A percentile compares a stretch with the other conserved stretches of the same genome.
Evolutionary conservation across 2,329 filamentous ascomycete species (phyloP).

Genomic region (Gliomastix tumulicola): DNA sequence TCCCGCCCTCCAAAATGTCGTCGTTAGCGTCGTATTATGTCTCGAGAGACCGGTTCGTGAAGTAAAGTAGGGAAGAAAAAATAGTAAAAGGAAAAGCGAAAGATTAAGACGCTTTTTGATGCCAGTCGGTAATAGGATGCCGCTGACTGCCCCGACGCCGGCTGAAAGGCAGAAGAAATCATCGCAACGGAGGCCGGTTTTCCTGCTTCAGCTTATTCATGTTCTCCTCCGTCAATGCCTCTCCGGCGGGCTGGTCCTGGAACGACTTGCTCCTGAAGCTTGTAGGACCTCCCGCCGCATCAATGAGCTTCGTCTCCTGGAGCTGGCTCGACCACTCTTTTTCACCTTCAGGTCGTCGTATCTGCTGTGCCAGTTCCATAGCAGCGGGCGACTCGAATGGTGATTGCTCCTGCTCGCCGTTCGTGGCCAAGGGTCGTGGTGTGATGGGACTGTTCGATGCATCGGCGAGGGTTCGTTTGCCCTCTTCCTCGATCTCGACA

Average conservation of each 20-base stretch:
- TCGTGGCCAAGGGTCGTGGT: constrained; percentile 29
- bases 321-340: constrained; percentile 33
- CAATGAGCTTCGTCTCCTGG: constrained; percentile 39
- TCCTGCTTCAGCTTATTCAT: constrained; percentile 37
- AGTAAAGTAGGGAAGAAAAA: too few relatives aligned
- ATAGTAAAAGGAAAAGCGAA: too few relatives aligned
- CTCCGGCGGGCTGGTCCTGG: constrained; percentile 23
- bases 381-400: constrained; percentile 28
- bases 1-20: too few relatives aligned
- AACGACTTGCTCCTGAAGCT: constrained; percentile 23
- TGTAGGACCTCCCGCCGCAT: constrained; percentile 31
- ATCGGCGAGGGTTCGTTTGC: too few relatives aligned
- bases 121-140: too few relatives aligned
- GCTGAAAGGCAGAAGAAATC: background rate
- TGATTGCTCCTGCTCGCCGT: constrained; percentile 29
- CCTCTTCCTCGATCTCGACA: constrained; percentile 20
- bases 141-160: too few relatives aligned
- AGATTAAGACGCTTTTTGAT: too few relatives aligned
- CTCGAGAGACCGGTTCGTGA: too few relatives aligned
- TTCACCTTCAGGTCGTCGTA: constrained; percentile 26
- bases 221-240: constrained; percentile 47
- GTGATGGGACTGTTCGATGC: constrained; percentile 26
- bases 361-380: constrained; percentile 22
- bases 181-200: background rate
- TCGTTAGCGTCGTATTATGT: too few relatives aligned